A percentile compares a stretch with the other conserved stretches of the same genome.
These are phyloP conservation scores for Xylariaceae sp. DNA, from an alignment of 2,329 filamentous ascomycete species.

Conservation along the genomic window DNA sequence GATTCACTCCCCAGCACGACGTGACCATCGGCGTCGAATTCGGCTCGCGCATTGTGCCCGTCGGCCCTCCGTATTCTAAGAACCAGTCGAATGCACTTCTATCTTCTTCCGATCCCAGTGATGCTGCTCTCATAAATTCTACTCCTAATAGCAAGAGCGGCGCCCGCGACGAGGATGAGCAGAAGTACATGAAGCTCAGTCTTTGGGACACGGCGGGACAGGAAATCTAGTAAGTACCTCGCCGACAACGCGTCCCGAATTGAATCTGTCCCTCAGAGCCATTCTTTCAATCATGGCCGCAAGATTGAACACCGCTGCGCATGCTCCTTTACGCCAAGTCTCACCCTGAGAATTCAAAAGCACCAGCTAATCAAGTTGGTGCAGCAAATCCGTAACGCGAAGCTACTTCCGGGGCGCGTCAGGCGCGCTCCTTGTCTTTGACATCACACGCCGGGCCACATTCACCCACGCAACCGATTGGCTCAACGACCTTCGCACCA, in stretches of 20 bases:
- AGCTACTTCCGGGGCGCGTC: slow-evolving; percentile 83
- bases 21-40: slow-evolving; percentile 97
- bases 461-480: slow-evolving; percentile 87
- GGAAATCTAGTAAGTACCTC: slow-evolving; percentile 64
- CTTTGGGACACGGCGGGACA: slow-evolving; percentile 96
- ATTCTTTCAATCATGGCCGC: background rate
- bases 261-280: background rate
- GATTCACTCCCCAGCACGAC: slow-evolving; percentile 90
- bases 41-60: slow-evolving; percentile 85
- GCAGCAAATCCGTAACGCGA: slow-evolving; percentile 76
- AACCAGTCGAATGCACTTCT: slow-evolving; percentile 27
- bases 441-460: slow-evolving; percentile 79
- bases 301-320: too few species aligned
- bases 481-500: slow-evolving; percentile 89
- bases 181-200: slow-evolving; percentile 85
- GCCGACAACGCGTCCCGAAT: background rate
- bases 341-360: background rate
- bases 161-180: slow-evolving; percentile 28
- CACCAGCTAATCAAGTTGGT: slow-evolving; percentile 5
- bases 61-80: slow-evolving; percentile 68
- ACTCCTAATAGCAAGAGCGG: background rate
- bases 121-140: slow-evolving; percentile 12
- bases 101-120: slow-evolving; percentile 8
- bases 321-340: too few species aligned
- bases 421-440: slow-evolving; percentile 79